A percentile compares a stretch with the other conserved stretches of the same genome.
Evolutionary conservation across 2,329 filamentous ascomycete genomes (phyloP).

Genomic region (Fusarium buxicola): DNA sequence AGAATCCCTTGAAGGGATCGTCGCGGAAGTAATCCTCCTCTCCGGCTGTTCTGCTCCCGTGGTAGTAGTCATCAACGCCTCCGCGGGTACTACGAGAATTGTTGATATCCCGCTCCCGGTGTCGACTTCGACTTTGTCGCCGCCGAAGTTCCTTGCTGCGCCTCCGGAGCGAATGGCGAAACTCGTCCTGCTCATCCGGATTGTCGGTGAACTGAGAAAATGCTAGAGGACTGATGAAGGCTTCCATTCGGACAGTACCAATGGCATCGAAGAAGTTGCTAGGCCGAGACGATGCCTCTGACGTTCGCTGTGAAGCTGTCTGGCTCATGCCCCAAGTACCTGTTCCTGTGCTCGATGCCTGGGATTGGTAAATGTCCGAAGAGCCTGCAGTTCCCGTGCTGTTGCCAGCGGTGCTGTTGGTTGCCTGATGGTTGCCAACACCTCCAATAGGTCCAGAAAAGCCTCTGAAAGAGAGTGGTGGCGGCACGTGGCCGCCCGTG

Average conservation of each 20-base stretch:
- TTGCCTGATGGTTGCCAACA: constrained; percentile 58
- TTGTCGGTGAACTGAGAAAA: constrained; percentile 60
- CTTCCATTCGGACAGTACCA: constrained; percentile 95
- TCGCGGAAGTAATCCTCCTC: constrained; percentile 70
- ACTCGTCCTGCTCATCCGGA: constrained; percentile 63
- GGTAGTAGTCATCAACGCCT: constrained; percentile 60
- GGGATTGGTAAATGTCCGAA: constrained; percentile 71
- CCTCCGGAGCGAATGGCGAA: constrained; percentile 59
- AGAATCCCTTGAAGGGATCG: constrained; percentile 73
- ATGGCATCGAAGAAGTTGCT: constrained; percentile 86
- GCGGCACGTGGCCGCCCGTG: constrained; percentile 79
- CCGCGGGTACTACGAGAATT: constrained; percentile 58
- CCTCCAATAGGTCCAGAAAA: constrained; percentile 71
- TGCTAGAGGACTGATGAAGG: constrained; percentile 80
- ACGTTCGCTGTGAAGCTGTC: constrained; percentile 62
- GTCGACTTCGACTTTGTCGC: constrained; percentile 64
- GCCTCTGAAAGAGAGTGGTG: constrained; percentile 79
- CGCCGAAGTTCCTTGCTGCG: constrained; percentile 68
- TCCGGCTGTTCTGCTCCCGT: constrained; percentile 58
- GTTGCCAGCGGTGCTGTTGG: constrained; percentile 68
- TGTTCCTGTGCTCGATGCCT: constrained; percentile 57
- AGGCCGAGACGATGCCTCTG: constrained; percentile 64
- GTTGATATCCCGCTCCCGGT: constrained; percentile 67
- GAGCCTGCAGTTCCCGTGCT: constrained; percentile 69
- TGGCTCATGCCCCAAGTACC: constrained; percentile 60